Conservation (phyloP, 2,329 filamentous ascomycete genomes). For the Knoxdaviesia proteae region DNA sequence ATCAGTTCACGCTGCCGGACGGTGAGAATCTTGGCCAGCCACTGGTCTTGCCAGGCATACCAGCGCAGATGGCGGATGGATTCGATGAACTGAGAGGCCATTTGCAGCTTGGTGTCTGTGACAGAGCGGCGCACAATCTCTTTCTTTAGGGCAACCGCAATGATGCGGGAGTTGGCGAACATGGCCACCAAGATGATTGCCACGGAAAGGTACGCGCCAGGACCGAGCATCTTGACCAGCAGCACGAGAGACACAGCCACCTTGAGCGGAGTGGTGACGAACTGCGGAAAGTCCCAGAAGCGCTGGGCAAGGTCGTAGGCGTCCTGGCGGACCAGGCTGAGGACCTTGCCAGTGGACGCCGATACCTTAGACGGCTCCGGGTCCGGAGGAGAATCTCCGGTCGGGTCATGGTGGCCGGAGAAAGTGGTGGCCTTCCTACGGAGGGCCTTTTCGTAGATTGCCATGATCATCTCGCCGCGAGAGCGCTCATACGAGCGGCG, state of each 20-base stretch:
- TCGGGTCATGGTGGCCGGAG: constrained; percentile 11
- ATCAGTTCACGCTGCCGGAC: constrained; percentile 47
- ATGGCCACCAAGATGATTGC: constrained; percentile 41
- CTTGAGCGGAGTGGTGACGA: constrained; percentile 58
- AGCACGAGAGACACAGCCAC: constrained; percentile 54
- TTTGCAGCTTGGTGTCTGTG: constrained; percentile 60
- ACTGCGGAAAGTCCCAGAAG: constrained; percentile 70
- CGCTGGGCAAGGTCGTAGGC: constrained; percentile 65
- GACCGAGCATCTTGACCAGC: constrained; percentile 61
- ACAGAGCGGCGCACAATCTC: constrained; percentile 37
- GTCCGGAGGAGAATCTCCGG: constrained; percentile 2
- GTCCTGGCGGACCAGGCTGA: constrained; percentile 68
- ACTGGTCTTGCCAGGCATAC: constrained; percentile 66
- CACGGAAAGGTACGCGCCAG: constrained; percentile 49
- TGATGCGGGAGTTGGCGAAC: constrained; percentile 30
- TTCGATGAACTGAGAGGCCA: constrained; percentile 71
- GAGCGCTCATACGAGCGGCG: constrained; percentile 68
- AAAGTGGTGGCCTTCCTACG: constrained; percentile 35
- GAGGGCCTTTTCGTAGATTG: constrained; percentile 62
- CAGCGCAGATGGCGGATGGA: constrained; percentile 61
- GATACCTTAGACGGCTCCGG: constrained; percentile 17
- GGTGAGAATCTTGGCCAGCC: constrained; percentile 49
- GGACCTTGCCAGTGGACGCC: constrained; percentile 74
- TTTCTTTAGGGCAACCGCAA: constrained; percentile 47
- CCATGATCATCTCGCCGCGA: constrained; percentile 66